These are phyloP conservation scores for Rostrohypoxylon terebratum DNA, from an alignment of 495 filamentous ascomycete genomes.

Conservation along the genomic window DNA sequence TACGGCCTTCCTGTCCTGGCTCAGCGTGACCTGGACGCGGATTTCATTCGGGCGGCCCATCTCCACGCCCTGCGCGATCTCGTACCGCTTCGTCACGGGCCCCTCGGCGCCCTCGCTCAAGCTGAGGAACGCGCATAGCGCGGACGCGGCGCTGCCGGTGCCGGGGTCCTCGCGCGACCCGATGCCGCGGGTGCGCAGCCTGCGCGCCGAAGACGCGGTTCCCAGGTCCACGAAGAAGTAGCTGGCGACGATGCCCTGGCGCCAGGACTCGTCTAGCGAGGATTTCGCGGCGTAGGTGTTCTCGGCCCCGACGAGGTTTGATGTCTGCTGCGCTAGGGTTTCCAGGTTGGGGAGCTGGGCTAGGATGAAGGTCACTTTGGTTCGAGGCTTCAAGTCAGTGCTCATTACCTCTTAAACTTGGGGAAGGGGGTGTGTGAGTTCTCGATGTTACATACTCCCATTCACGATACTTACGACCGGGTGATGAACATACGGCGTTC, in stretches of 20 bases:
- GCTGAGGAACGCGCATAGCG: constrained; percentile 66
- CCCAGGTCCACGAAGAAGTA: constrained; percentile 66
- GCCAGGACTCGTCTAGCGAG: constrained; percentile 68
- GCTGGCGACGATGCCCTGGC: constrained; percentile 59
- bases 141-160: constrained; percentile 70
- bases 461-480: constrained; percentile 72
- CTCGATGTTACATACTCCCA: constrained; percentile 53
- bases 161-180: constrained; percentile 73
- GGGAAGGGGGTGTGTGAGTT: neutral
- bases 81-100: constrained; percentile 54
- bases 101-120: constrained; percentile 49
- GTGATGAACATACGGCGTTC: constrained; percentile 4
- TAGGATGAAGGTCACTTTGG: constrained; percentile 66
- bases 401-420: neutral
- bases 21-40: constrained; percentile 46
- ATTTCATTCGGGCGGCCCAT: constrained; percentile 74
- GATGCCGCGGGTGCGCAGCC: constrained; percentile 60
- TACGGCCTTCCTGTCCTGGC: constrained; percentile 27
- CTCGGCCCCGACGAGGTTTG: constrained; percentile 43
- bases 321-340: constrained; percentile 53
- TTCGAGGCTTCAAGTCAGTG: neutral
- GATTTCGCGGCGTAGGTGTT: constrained; percentile 28
- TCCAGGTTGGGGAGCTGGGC: constrained; percentile 61
- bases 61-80: constrained; percentile 77
- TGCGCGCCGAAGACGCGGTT: constrained; percentile 33